These are phyloP conservation scores for Dioscorea dumetorum DNA, from an alignment of 106 monocot species.

Conservation along the genomic window DNA sequence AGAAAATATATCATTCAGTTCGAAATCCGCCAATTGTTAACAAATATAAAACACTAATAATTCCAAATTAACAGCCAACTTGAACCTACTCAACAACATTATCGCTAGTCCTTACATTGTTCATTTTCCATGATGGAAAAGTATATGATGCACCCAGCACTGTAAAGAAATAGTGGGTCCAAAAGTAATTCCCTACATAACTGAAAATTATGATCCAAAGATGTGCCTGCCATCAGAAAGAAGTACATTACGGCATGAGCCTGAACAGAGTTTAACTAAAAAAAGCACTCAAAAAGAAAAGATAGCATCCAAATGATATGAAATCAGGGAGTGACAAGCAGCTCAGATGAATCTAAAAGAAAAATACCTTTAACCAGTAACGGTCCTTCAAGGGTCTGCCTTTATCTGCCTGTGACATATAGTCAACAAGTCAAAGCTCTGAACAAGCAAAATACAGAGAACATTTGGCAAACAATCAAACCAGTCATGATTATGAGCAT, in stretches of 20 bases:
- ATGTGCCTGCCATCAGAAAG: conserved; percentile 67
- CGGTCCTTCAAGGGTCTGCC: conserved; percentile 58
- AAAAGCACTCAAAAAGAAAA: background rate
- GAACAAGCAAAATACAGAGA: background rate
- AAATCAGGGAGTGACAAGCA: background rate
- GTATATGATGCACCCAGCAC: conserved; percentile 97
- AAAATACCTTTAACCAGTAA: conserved; percentile 87
- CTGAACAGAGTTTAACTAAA: background rate
- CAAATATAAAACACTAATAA: no score
- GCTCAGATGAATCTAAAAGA: background rate
- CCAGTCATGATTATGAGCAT: background rate
- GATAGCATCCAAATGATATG: background rate
- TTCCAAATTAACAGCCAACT: no score
- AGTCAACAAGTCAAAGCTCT: background rate
- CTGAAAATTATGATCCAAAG: conserved; percentile 95
- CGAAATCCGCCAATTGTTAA: no score
- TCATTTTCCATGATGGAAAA: conserved; percentile 98
- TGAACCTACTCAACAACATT: background rate
- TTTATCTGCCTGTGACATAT: conserved; percentile 66
- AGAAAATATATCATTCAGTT: no score
- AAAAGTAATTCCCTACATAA: conserved; percentile 98
- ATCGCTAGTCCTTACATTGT: conserved; percentile 54
- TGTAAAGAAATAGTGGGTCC: conserved; percentile 98
- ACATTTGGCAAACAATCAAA: background rate
- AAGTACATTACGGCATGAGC: background rate